A percentile compares a stretch with the other conserved stretches of the same genome.
Evolutionary conservation across 1,139 yeast species (phyloP).

Genomic region (Debaryomyces subglobosus): DNA sequence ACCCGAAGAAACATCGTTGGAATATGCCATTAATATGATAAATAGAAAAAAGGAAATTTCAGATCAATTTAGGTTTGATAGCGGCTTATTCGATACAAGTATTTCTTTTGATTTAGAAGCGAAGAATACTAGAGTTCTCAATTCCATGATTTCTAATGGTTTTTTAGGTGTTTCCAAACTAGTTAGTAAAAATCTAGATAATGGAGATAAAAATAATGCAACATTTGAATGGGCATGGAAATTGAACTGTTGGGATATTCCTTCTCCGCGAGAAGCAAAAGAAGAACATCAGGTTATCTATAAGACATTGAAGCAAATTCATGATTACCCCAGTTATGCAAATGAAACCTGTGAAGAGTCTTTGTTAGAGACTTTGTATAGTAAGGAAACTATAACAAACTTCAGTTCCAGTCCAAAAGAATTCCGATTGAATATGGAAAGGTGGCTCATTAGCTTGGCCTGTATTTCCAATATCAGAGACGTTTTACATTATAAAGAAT

Average conservation of each 20-base stretch:
- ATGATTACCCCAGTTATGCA: constrained; percentile 29
- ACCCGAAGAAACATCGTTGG: constrained; percentile 58
- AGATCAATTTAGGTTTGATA: constrained; percentile 53
- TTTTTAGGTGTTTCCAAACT: constrained; percentile 51
- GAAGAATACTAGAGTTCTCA: constrained; percentile 24
- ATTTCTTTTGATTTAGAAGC: constrained; percentile 21
- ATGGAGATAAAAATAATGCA: constrained; percentile 10
- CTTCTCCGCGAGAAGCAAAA: constrained; percentile 35
- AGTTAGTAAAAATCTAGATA: constrained; percentile 21
- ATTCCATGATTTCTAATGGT: constrained; percentile 49
- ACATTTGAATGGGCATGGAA: constrained; percentile 67
- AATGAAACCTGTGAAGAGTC: constrained; percentile 19
- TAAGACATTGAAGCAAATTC: constrained; percentile 45
- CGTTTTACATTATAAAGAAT: constrained; percentile 13
- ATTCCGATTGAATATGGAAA: constrained; percentile 13
- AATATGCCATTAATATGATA: constrained; percentile 50
- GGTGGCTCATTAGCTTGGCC: constrained; percentile 44
- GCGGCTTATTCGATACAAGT: constrained; percentile 58
- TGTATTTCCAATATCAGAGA: constrained; percentile 30
- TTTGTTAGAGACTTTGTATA: constrained; percentile 21
- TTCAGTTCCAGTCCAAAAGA: constrained; percentile 19
- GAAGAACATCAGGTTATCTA: constrained; percentile 50
- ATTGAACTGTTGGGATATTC: constrained; percentile 69
- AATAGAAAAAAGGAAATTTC: constrained; percentile 37
- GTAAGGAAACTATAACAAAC: constrained; percentile 15